Evolutionary conservation across 2,329 filamentous ascomycete genomes (phyloP).

Genomic region (Neonectria faginata): DNA sequence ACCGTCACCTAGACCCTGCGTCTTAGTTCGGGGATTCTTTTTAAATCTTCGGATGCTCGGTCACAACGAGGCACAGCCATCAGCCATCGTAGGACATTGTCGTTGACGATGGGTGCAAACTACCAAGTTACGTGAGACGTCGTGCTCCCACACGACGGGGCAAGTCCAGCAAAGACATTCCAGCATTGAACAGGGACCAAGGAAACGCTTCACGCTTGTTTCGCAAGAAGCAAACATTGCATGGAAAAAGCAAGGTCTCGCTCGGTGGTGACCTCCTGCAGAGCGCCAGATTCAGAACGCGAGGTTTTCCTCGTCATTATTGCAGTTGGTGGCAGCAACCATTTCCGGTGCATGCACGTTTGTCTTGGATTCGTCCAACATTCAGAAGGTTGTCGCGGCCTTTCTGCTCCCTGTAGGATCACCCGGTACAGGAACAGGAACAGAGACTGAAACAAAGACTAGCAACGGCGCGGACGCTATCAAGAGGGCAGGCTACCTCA

Average conservation of each 20-base stretch:
- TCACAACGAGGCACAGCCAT: not conserved
- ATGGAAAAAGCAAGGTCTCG: slow-evolving; percentile 8
- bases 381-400: not conserved
- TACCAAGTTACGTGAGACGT: not conserved
- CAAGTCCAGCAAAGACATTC: not conserved
- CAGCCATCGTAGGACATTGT: not conserved
- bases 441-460: not conserved
- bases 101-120: not conserved
- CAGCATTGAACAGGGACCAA: not conserved
- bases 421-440: not conserved
- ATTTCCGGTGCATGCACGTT: not conserved
- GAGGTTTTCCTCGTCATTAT: not conserved
- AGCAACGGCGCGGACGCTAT: not conserved
- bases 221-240: slow-evolving; percentile 3
- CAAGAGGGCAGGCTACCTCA: not conserved
- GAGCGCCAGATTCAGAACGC: not conserved
- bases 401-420: not conserved
- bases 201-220: not conserved
- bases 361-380: not conserved
- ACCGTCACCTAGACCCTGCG: not conserved
- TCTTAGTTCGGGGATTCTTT: not conserved
- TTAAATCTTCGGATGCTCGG: not conserved
- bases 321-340: not conserved
- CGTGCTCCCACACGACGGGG: no score
- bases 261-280: not conserved